Evolutionary conservation across 2,329 filamentous ascomycete genomes (phyloP), one percentile per base, ranked within the genome.

Genomic region (Chalara sp.): DNA sequence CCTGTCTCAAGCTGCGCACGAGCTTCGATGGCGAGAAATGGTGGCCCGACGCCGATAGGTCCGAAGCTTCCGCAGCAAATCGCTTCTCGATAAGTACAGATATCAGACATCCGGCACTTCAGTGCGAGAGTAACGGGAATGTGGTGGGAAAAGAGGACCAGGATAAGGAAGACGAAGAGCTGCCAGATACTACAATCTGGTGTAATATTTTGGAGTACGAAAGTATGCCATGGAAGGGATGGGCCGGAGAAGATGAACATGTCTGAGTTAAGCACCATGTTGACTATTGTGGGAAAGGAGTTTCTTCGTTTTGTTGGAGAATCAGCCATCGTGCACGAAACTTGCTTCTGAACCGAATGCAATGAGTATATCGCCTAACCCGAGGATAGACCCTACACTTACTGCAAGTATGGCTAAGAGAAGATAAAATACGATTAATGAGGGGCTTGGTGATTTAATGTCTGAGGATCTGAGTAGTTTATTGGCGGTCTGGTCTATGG

Each of bases 191-290:
- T 69, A 10, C 72, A 58, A 12, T 58, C 56, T 0, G 72, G 71
- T 1, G 72, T 75, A 11, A 74, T 63, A 0, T 62, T 53, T 40
- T 48, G 48, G 2, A 67, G 64, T 0, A 60, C 50, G 58, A 77
- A 80, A 2, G 67, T 58, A 0, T 66, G 44, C 72, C 75, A 80
- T 0, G 76, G 77, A 3, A 80, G 74, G 55, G 77, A 74, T 2
- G 76, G 68, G 21, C 78, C 77, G 32, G 80, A 75, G 61, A 78
- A 79, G 46, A 80, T 69, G 54, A 81, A 80, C 67, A 80, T 72
- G 13, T 71, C 70, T 6, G 70, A 73, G 59, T 80, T 80, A 53
- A 80, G 71, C 42, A 80, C 64, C 31, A 80, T 61, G 55, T 80
- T 77, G 48, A 79, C 70, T 44, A 80, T 69, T 8, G 71, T 63